phyloP scores from a whole-genome alignment of 306 rosid genomes.

The Herpetospermum pedunculosum region DNA sequence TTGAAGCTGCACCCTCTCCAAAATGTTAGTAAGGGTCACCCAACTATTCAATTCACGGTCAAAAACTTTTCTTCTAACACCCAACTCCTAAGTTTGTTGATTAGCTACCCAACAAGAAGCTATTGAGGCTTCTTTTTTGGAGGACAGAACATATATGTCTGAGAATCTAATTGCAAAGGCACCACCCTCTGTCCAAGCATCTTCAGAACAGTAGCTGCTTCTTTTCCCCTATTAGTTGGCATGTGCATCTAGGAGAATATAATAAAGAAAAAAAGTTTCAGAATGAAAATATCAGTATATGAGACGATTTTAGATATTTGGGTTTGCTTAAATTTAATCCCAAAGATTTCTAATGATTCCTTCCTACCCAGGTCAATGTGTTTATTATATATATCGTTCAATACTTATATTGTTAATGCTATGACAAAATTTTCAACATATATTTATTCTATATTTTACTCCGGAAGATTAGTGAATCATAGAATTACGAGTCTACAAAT shows the following conservation, averaged over 20 bases:
- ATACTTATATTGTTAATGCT: background rate
- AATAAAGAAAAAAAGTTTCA: background rate
- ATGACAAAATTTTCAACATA: background rate
- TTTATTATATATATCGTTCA: background rate
- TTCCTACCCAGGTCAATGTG: background rate
- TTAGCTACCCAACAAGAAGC: too few relatives aligned
- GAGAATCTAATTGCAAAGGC: too few relatives aligned
- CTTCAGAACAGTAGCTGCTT: background rate
- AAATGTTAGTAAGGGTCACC: too few relatives aligned
- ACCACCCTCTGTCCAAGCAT: too few relatives aligned
- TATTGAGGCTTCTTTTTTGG: too few relatives aligned
- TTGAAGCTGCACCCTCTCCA: too few relatives aligned
- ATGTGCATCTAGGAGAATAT: background rate
- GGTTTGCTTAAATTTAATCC: background rate
- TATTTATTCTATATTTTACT: background rate
- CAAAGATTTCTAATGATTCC: background rate
- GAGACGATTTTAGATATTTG: background rate
- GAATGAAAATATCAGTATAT: background rate
- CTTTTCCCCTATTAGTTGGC: background rate
- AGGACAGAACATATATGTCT: too few relatives aligned
- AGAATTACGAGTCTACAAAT: background rate
- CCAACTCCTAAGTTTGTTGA: too few relatives aligned
- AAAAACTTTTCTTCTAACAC: too few relatives aligned
- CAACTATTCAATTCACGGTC: too few relatives aligned
- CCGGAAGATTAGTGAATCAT: background rate